Conservation (phyloP, 202 grass and related monocot species). For the Setaria italica region DNA sequence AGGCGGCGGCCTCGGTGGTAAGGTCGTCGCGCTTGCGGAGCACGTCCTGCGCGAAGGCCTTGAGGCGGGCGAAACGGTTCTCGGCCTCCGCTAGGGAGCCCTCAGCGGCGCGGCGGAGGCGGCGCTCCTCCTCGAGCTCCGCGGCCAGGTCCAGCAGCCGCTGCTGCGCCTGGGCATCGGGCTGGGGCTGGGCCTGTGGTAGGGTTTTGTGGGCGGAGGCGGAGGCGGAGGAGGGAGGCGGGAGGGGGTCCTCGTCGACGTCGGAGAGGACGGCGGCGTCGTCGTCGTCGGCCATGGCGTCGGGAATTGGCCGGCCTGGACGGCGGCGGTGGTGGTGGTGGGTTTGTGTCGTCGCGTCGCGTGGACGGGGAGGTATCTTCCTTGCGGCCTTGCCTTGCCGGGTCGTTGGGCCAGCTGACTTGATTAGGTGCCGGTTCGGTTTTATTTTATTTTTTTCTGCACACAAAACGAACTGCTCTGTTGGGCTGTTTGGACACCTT, state of each 20-base stretch:
- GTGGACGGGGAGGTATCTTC: conserved; percentile 11
- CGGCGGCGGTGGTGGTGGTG: neutral
- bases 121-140: conserved; percentile 80
- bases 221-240: conserved; percentile 28
- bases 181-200: conserved; percentile 3
- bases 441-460: neutral
- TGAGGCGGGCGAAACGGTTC: conserved; percentile 55
- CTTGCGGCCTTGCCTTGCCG: neutral
- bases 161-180: conserved; percentile 44
- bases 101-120: conserved; percentile 59
- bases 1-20: conserved; percentile 43
- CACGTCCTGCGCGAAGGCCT: conserved; percentile 74
- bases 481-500: neutral
- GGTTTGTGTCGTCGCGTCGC: neutral
- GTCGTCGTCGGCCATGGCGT: conserved; percentile 81
- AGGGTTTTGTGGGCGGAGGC: conserved; percentile 32
- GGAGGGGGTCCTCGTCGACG: conserved; percentile 75
- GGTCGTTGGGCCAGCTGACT: neutral
- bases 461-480: neutral
- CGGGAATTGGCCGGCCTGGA: conserved; percentile 45
- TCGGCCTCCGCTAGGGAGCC: conserved; percentile 55
- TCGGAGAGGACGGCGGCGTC: conserved; percentile 74
- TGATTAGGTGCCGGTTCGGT: conserved; percentile 5
- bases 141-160: conserved; percentile 65
- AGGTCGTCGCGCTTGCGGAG: conserved; percentile 67